Percentiles rank a stretch among this genome's conserved stretches.
Evolutionary conservation across 2,329 filamentous ascomycete species (phyloP).

Genomic region (Fusarium floridanum): DNA sequence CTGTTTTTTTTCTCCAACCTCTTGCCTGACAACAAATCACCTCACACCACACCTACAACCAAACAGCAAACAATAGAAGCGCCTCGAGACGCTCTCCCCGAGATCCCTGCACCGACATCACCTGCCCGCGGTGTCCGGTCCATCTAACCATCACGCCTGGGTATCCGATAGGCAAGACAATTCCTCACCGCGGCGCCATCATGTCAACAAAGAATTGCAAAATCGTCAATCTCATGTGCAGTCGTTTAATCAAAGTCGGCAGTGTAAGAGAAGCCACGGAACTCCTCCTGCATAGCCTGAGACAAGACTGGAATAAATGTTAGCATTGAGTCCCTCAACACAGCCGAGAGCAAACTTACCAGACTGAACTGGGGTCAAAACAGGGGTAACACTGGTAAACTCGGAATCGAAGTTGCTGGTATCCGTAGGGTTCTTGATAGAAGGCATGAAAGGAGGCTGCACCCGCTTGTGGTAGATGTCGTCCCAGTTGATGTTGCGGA

Average conservation of each 20-base stretch:
- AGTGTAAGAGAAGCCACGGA: slow-evolving; percentile 98
- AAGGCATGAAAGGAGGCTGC: slow-evolving; percentile 87
- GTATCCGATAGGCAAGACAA: slow-evolving; percentile 49
- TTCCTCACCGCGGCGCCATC: slow-evolving; percentile 44
- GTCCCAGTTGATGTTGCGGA: slow-evolving; percentile 98
- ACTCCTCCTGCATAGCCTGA: slow-evolving; percentile 99
- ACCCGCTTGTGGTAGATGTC: slow-evolving; percentile 98
- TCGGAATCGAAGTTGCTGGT: slow-evolving; percentile 99
- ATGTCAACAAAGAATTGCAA: slow-evolving; percentile 40
- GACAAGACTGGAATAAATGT: slow-evolving; percentile 77
- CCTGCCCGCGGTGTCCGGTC: slow-evolving; percentile 37
- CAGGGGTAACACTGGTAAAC: slow-evolving; percentile 97
- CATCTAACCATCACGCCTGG: slow-evolving; percentile 46
- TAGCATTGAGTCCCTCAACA: slow-evolving; percentile 36
- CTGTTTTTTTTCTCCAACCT: slow-evolving; percentile 36
- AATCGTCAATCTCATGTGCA: slow-evolving; percentile 38
- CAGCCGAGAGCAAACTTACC: slow-evolving; percentile 70
- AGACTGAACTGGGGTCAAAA: slow-evolving; percentile 96
- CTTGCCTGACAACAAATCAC: slow-evolving; percentile 35
- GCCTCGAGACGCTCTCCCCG: slow-evolving; percentile 24
- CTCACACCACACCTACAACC: slow-evolving; percentile 16
- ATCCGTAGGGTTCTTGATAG: slow-evolving; percentile 91
- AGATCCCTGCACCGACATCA: slow-evolving; percentile 38
- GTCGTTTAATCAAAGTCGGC: slow-evolving; percentile 81
- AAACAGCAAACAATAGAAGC: slow-evolving; percentile 31